phyloP scores from a whole-genome alignment of 208 protist species.

The Acanthamoeba quina region DNA sequence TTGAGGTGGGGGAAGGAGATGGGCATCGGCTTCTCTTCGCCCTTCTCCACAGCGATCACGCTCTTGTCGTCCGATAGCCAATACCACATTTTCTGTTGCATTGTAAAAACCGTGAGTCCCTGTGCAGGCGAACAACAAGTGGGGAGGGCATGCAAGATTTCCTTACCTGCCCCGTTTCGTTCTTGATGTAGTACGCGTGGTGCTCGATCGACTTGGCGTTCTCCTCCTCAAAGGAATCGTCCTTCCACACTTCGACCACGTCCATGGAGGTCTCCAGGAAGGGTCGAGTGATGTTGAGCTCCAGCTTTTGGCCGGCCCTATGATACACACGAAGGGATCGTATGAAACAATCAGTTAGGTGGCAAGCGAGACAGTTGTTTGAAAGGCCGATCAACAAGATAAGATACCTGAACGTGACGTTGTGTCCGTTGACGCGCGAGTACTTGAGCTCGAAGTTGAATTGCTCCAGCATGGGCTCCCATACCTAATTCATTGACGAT shows the following conservation, averaged over 20 bases:
- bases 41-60: constrained; percentile 14
- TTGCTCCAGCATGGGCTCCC: constrained; percentile 61
- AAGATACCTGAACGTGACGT: constrained; percentile 50
- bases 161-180: constrained; percentile 49
- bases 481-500: neutral
- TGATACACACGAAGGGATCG: neutral
- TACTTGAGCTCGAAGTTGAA: constrained; percentile 64
- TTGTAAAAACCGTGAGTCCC: neutral
- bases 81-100: constrained; percentile 48
- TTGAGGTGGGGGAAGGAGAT: constrained; percentile 52
- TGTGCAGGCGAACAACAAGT: neutral
- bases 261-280: constrained; percentile 64
- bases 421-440: constrained; percentile 48
- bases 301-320: constrained; percentile 40
- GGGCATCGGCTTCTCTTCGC: constrained; percentile 45
- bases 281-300: constrained; percentile 57
- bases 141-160: no score
- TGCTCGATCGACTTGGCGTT: constrained; percentile 46
- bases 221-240: constrained; percentile 48
- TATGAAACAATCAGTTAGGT: neutral
- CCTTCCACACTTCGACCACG: constrained; percentile 29
- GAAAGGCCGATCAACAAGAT: no score
- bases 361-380: neutral
- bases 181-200: constrained; percentile 70
- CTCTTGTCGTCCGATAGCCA: constrained; percentile 58